phyloP scores from a whole-genome alignment of 306 rosid species.

The Trichosanthes cucumerina region DNA sequence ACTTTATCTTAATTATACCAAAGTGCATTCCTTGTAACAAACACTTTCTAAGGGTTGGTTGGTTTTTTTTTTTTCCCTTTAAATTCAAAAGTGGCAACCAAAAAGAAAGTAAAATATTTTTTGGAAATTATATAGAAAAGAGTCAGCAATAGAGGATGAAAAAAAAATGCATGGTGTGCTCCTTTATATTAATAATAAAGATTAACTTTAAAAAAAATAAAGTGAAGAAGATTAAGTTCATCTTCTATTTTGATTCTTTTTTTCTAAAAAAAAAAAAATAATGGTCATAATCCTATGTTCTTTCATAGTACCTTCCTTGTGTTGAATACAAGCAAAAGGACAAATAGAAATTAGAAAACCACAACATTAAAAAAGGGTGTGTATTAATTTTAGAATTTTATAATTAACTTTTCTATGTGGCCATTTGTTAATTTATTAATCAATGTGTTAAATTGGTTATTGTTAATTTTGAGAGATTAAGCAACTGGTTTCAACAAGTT shows the following conservation, averaged over 20 bases:
- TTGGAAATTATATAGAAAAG: neutral
- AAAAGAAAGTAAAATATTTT: neutral
- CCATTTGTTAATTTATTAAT: neutral
- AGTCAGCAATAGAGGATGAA: neutral
- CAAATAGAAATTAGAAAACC: neutral
- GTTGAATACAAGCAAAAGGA: neutral
- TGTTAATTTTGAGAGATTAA: no score
- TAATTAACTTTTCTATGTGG: neutral
- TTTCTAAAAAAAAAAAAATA: no score
- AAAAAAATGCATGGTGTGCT: neutral
- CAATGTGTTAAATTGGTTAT: neutral
- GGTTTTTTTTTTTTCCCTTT: neutral
- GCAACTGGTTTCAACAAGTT: neutral
- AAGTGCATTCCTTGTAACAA: neutral
- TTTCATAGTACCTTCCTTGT: neutral
- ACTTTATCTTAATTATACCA: neutral
- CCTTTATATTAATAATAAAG: neutral
- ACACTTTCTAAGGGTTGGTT: neutral
- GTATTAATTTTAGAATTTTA: no score
- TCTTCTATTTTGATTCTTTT: neutral
- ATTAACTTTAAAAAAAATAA: no score
- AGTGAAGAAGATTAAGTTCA: neutral
- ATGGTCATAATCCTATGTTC: neutral
- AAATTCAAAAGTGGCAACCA: neutral
- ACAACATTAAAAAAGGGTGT: neutral